phyloP scores from a whole-genome alignment of 306 rosid species.

The Cucumis cinereus region DNA sequence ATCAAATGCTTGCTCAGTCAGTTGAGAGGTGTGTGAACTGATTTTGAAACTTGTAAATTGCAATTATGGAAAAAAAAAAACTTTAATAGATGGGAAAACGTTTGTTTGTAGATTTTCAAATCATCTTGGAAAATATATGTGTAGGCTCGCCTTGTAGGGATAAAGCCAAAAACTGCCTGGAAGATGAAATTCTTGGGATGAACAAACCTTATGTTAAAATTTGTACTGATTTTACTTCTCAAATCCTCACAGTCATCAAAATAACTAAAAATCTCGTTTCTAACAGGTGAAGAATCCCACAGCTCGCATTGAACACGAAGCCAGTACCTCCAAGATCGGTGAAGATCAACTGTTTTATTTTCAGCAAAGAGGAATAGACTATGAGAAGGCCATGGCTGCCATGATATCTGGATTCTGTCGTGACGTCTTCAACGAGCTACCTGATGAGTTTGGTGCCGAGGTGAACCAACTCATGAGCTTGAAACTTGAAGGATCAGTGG shows the following conservation, averaged over 20 bases:
- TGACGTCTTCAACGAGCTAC: constrained; percentile 89
- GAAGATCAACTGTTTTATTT: constrained; percentile 90
- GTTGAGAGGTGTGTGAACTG: background rate
- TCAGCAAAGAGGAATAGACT: constrained; percentile 90
- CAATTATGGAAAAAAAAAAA: background rate
- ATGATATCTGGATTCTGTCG: constrained; percentile 94
- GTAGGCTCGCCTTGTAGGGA: background rate
- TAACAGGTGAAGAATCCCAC: constrained; percentile 78
- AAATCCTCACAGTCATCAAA: background rate
- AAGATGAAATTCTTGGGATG: background rate
- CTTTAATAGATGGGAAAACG: background rate
- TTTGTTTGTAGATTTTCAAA: background rate
- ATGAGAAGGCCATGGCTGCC: constrained; percentile 93
- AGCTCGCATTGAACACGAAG: constrained; percentile 82
- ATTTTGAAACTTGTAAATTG: background rate
- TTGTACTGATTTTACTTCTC: background rate
- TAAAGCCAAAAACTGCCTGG: background rate
- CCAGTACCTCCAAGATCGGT: constrained; percentile 87
- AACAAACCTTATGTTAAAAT: background rate
- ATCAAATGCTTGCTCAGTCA: background rate
- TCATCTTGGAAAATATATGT: background rate
- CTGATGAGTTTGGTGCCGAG: constrained; percentile 91
- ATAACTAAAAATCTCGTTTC: background rate
- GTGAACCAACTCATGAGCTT: constrained; percentile 91
- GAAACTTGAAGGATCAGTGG: constrained; percentile 90